Evolutionary conservation across 495 filamentous ascomycete species (phyloP), one percentile per base, ranked within the genome.

Genomic region (Melanomma pulvis-pyrius): DNA sequence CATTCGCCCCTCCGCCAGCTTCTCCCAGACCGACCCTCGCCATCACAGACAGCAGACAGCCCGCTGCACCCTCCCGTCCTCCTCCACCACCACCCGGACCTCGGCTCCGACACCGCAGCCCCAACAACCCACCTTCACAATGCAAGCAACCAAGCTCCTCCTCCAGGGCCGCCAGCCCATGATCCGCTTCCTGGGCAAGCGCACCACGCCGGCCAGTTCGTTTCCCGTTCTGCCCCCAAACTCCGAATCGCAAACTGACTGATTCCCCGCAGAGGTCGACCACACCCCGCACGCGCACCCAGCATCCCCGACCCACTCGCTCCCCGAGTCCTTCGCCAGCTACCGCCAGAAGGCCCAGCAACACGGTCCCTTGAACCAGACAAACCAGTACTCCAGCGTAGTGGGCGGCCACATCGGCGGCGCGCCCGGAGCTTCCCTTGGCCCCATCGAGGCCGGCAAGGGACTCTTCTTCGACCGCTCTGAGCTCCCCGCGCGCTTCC

Each of bases 321-420:
- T 89, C 21, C 87, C 87, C 41, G 83, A 88, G 69, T 89, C 89
- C 48, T 98, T 98, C 82, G 92, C 91, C 65, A 81, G 86, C 71
- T 98, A 98, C 85, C 88, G 94, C 72, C 85, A 88, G 75, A 91
- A 92, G 78, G 96, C 93, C 26, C 90, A 92, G 77, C 93, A 97
- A 75, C 93, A 97, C 77, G 94, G 94, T 22, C 94, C 94, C 11
- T 86, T 98, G 51, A 82, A 77, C 62, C 83, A 83, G 67, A 82
- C 84, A 69, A 81, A 53, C 30, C 65, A 72, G 34, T 79, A 69
- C 75, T 74, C 61, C 41, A 73, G 74, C 44, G 39, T 44, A 15
- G 39, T 44, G 3, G 77, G 77, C 48, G 82, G 81, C 53, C 80
- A 79, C 68, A 83, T 94, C 48, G 92, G 92, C 55, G 83, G 85